A percentile compares a stretch with the other conserved stretches of the same genome.
These are phyloP conservation scores for Elsinoe batatas DNA, from an alignment of 2,329 filamentous ascomycete genomes.

Conservation along the genomic window DNA sequence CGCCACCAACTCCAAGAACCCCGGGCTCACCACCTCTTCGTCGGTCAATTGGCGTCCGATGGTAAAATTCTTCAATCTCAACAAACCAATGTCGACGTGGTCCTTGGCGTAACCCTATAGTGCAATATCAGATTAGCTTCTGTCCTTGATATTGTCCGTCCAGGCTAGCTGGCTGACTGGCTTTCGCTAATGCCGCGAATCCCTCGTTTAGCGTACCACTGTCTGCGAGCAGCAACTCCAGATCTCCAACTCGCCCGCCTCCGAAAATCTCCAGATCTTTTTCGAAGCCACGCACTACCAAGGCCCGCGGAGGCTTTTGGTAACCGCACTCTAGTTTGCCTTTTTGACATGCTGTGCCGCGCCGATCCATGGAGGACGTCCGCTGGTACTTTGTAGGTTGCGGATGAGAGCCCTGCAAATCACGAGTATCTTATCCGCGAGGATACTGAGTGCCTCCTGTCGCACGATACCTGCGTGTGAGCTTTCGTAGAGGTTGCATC, in stretches of 20 bases:
- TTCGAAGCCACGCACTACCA: not conserved
- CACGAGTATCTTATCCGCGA: not conserved
- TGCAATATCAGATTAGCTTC: not conserved
- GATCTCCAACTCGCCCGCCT: not conserved
- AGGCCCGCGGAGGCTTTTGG: not conserved
- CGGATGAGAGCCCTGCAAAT: not conserved
- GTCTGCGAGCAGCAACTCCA: not conserved
- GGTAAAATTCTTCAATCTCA: conserved; percentile 73
- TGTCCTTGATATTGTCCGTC: not conserved
- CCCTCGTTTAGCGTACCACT: conserved; percentile 8
- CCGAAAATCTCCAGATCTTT: not conserved
- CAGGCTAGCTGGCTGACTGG: not conserved
- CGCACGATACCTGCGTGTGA: not conserved
- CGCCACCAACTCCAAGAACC: conserved; percentile 56
- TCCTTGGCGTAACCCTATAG: conserved; percentile 61
- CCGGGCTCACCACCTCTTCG: conserved; percentile 49
- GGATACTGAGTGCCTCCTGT: too few species aligned
- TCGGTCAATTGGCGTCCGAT: conserved; percentile 59
- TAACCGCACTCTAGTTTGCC: too few species aligned
- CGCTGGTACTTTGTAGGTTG: not conserved
- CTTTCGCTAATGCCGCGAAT: conserved; percentile 8
- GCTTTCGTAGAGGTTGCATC: not conserved
- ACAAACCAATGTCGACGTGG: conserved; percentile 68
- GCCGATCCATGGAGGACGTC: too few species aligned
- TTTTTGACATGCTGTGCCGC: too few species aligned